These are phyloP conservation scores for Xylariaceae sp. DNA, from an alignment of 2,329 filamentous ascomycete species.

Conservation along the genomic window DNA sequence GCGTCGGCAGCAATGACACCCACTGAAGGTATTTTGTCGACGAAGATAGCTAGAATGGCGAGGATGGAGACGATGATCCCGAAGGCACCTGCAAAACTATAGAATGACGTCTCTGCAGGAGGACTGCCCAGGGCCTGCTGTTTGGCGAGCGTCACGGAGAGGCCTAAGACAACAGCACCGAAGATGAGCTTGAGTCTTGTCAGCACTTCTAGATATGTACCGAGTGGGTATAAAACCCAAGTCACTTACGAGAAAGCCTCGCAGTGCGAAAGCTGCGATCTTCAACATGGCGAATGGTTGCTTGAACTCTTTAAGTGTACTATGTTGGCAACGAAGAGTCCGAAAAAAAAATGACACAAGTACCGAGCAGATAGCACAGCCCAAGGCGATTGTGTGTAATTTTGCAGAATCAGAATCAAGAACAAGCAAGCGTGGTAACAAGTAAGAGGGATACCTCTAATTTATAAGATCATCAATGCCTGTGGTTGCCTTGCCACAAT, in stretches of 20 bases:
- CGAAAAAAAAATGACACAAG: background rate
- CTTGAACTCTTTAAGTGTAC: background rate
- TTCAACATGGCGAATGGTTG: constrained; percentile 31
- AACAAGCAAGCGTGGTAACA: background rate
- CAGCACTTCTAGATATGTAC: background rate
- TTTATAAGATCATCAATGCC: background rate
- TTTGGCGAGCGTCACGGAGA: constrained; percentile 44
- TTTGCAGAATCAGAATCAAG: background rate
- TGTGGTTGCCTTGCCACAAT: background rate
- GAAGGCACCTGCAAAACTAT: constrained; percentile 43
- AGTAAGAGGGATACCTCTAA: background rate
- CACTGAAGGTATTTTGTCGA: constrained; percentile 40
- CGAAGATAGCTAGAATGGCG: constrained; percentile 37
- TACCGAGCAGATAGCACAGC: background rate
- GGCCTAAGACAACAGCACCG: constrained; percentile 42
- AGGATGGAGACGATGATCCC: constrained; percentile 42
- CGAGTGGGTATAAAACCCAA: background rate
- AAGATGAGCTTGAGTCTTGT: constrained; percentile 38
- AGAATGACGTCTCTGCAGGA: constrained; percentile 43
- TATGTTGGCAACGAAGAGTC: background rate
- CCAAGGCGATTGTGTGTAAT: background rate
- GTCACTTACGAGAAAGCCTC: constrained; percentile 37
- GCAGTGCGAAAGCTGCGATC: constrained; percentile 30
- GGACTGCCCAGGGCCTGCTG: constrained; percentile 37
- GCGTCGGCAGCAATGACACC: constrained; percentile 38